A percentile compares a stretch with the other conserved stretches of the same genome.
Conservation (phyloP, 306 rosid species). For the Dryas drummondii region DNA sequence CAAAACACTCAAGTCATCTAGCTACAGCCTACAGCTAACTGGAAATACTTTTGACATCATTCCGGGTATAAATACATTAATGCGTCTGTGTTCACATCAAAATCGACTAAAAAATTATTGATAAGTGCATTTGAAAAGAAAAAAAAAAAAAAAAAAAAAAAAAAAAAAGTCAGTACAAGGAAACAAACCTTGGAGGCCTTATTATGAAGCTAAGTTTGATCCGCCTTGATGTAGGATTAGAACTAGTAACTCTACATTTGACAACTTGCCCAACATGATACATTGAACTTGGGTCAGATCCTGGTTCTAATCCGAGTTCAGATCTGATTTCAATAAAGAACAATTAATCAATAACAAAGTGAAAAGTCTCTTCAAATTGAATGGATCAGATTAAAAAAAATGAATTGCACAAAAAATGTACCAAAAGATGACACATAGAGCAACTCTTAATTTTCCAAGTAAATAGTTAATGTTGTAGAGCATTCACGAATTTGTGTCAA, state of each 20-base stretch:
- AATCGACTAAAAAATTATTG: not conserved
- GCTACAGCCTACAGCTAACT: not conserved
- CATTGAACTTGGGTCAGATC: constrained; percentile 61
- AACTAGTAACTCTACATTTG: constrained; percentile 72
- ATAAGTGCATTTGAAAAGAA: not conserved
- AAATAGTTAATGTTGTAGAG: not conserved
- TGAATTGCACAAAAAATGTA: no score
- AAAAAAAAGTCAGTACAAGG: not conserved
- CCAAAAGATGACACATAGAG: no score
- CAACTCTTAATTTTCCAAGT: not conserved
- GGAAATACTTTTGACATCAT: not conserved
- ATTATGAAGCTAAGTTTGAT: constrained; percentile 85
- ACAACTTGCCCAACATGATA: constrained; percentile 90
- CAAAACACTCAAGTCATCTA: not conserved
- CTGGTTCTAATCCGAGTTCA: constrained; percentile 88
- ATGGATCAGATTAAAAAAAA: not conserved
- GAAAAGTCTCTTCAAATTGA: not conserved
- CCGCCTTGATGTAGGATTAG: constrained; percentile 68
- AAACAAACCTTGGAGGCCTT: constrained; percentile 71
- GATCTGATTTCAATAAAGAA: constrained; percentile 55
- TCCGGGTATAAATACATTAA: not conserved
- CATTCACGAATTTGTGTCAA: not conserved
- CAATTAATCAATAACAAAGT: constrained; percentile 18
- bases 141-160: no score
- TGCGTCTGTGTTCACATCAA: not conserved